Evolutionary conservation across 225 moss, liverwort and hornwort genomes (phyloP), one percentile per base, ranked within the genome.

Genomic region (Climacium dendroides): DNA sequence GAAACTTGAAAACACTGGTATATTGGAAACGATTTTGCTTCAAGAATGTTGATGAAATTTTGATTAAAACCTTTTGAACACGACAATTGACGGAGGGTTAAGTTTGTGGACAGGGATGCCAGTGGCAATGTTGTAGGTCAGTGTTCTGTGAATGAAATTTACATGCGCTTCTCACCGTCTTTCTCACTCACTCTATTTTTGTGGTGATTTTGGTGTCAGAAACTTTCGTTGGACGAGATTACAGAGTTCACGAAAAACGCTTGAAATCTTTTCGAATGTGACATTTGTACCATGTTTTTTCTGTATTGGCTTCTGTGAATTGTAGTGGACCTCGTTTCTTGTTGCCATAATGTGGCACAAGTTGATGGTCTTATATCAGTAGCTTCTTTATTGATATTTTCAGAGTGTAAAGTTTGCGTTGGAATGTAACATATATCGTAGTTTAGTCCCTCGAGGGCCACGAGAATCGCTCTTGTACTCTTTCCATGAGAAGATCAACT

Each of bases 181-280:
- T 64, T 62, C 41, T 75, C 58, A 79, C 60, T 17, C 26, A 30
- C 14, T 34, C 8, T 61, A 19, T 28, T 41, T 79, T 76, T 86
- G 90, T 76, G 85, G 74, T n/a, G 85, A 52, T 80, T 54, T 70
- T 15, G 81, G 65, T 84, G 61, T 86, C 95, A 98, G 96, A 87
- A 85, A 88, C 94, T 98, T 80, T 87, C 95, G 11, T 50, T 93
- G 80, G 90, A 95, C 39, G 97, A 96, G 88, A 89, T 96, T 25
- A 76, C 87, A 67, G 94, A 95, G 22, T 87, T 95, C 29, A 94
- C 96, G 41, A 92, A 93, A 58, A 93, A 66, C n/a, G 90, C 74
- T 80, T 97, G 87, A 96, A 80, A 76, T 53, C 57, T 78, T 85
- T 65, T 59, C 70, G 78, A 87, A 47, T 79, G 41, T 59, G 71